A percentile compares a stretch with the other conserved stretches of the same genome.
These are phyloP conservation scores for Amanita subjunquillea DNA, from an alignment of 768 basidiomycete genomes.

Conservation along the genomic window DNA sequence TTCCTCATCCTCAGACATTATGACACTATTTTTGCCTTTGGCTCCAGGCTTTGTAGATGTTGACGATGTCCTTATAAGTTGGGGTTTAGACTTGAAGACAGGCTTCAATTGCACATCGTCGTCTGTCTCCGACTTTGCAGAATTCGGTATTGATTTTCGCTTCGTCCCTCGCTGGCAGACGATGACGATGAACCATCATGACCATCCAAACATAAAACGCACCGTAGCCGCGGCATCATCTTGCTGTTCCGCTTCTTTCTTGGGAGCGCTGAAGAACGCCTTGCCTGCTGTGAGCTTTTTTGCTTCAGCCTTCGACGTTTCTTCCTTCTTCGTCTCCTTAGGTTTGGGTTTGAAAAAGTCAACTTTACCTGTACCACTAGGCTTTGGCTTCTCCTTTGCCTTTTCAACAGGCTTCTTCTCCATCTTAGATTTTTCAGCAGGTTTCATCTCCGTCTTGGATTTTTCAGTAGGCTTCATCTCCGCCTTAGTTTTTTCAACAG, in stretches of 20 bases:
- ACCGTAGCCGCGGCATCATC: slow-evolving; percentile 10
- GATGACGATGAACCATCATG: neutral
- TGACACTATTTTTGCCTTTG: slow-evolving; percentile 33
- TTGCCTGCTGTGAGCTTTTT: slow-evolving; percentile 7
- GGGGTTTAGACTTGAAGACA: slow-evolving; percentile 3
- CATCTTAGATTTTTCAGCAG: slow-evolving; percentile 30
- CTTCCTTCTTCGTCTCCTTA: slow-evolving; percentile 14
- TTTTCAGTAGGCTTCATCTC: slow-evolving; percentile 29
- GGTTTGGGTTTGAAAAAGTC: slow-evolving; percentile 51
- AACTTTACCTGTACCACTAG: slow-evolving; percentile 42
- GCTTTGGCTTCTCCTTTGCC: slow-evolving; percentile 18
- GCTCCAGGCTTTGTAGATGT: neutral
- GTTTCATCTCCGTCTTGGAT: slow-evolving; percentile 39
- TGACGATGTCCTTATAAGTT: neutral
- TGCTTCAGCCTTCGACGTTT: slow-evolving; percentile 12
- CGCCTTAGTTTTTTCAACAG: slow-evolving; percentile 14
- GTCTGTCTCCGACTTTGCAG: slow-evolving; percentile 17
- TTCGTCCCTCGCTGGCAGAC: slow-evolving; percentile 23
- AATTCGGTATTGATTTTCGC: slow-evolving; percentile 30
- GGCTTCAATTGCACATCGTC: slow-evolving; percentile 10
- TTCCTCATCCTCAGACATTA: slow-evolving; percentile 59
- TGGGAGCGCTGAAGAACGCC: slow-evolving; percentile 7
- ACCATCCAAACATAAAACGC: neutral
- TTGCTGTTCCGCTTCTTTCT: slow-evolving; percentile 10
- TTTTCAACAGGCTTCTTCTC: slow-evolving; percentile 24